phyloP scores from a whole-genome alignment of 2,329 filamentous ascomycete genomes.

The Rhynchosporium agropyri region DNA sequence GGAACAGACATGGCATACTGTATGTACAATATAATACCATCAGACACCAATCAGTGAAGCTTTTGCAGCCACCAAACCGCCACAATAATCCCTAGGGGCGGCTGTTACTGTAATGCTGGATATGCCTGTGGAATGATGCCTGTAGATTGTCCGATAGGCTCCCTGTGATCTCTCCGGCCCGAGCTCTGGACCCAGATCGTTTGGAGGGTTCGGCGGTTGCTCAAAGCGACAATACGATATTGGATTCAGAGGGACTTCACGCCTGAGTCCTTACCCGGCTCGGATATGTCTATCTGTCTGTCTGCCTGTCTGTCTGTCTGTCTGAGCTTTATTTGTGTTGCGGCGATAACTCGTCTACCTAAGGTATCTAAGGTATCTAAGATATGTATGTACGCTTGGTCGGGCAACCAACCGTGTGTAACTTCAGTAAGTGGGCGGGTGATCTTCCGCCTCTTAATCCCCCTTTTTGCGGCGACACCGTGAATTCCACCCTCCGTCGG shows the following conservation, averaged over 20 bases:
- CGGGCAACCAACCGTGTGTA: neutral
- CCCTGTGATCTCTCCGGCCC: conserved; percentile 12
- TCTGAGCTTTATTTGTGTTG: conserved; percentile 4
- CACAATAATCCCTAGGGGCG: conserved; percentile 3
- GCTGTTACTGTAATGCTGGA: neutral
- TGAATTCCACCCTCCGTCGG: neutral
- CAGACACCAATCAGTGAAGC: neutral
- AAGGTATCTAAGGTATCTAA: too few species aligned
- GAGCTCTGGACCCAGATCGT: conserved; percentile 22
- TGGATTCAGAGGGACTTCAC: conserved; percentile 3
- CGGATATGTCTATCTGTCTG: conserved; percentile 5
- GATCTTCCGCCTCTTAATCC: neutral
- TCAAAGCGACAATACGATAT: conserved; percentile 17
- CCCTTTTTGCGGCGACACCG: neutral
- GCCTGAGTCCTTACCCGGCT: neutral
- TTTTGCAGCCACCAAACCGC: conserved; percentile 3
- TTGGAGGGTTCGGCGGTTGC: conserved; percentile 20
- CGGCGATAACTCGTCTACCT: neutral
- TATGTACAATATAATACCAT: neutral
- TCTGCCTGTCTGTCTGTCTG: neutral
- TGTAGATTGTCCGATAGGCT: conserved; percentile 24
- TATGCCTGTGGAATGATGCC: conserved; percentile 9
- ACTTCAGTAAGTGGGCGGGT: conserved; percentile 6
- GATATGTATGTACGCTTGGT: neutral
- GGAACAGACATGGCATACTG: conserved; percentile 13